These are phyloP conservation scores for Apiospora sp. DNA, from an alignment of 2,329 filamentous ascomycete genomes.

Conservation along the genomic window DNA sequence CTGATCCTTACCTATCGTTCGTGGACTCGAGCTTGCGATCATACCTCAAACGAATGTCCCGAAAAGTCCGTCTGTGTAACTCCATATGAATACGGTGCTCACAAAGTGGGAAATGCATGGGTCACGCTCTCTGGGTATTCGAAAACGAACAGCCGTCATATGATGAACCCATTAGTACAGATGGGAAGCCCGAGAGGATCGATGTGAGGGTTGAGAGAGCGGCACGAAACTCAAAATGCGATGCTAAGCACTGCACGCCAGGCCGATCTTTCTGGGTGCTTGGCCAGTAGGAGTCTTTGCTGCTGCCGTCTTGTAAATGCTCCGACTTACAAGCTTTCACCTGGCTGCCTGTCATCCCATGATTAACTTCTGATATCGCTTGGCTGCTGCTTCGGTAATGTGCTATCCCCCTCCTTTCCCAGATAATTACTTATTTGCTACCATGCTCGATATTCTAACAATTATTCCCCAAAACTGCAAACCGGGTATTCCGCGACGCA, in stretches of 20 bases:
- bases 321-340: conserved; percentile 9
- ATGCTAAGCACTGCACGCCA: conserved; percentile 17
- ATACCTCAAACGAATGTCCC: neutral
- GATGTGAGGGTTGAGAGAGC: neutral
- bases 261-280: neutral
- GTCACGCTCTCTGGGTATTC: neutral
- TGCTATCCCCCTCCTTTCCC: neutral
- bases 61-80: conserved; percentile 2
- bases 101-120: neutral
- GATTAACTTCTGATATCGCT: neutral
- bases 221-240: conserved; percentile 17
- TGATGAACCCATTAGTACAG: neutral
- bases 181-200: neutral
- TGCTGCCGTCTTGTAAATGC: neutral
- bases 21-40: neutral
- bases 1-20: neutral
- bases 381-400: neutral
- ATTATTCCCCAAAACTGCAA: neutral
- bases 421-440: neutral
- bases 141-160: conserved; percentile 10
- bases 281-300: neutral
- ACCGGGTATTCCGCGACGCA: neutral
- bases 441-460: neutral
- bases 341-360: conserved; percentile 8
- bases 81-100: neutral